A percentile compares a stretch with the other conserved stretches of the same genome.
These are phyloP conservation scores for Coemansia sp. DNA, from an alignment of 192 early-diverging fungal species.

Conservation along the genomic window DNA sequence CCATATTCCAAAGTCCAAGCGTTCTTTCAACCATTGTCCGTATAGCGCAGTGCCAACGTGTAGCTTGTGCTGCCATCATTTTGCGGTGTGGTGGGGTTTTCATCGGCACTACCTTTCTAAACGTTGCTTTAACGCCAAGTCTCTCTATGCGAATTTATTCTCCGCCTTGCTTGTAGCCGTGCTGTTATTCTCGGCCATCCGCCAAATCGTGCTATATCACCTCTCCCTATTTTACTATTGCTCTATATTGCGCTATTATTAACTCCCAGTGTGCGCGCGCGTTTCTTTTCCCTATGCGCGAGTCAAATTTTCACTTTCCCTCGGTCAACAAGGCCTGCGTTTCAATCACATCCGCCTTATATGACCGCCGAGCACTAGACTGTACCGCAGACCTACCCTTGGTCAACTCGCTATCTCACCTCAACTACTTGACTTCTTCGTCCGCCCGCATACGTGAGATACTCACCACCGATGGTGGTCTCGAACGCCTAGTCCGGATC, in stretches of 20 bases:
- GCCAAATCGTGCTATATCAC: background rate
- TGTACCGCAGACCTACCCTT: slow-evolving; percentile 84
- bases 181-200: background rate
- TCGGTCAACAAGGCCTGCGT: slow-evolving; percentile 75
- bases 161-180: background rate
- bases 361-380: slow-evolving; percentile 95
- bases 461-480: slow-evolving; percentile 81
- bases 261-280: background rate
- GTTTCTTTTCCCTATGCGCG: slow-evolving; percentile 59
- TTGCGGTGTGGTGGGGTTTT: too few relatives aligned
- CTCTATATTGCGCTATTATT: slow-evolving; percentile 18
- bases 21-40: too few relatives aligned
- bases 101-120: slow-evolving; percentile 5
- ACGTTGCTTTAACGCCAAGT: slow-evolving; percentile 2
- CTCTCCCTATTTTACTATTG: slow-evolving; percentile 6
- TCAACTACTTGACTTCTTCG: slow-evolving; percentile 81
- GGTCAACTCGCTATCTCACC: slow-evolving; percentile 83
- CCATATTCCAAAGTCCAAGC: too few relatives aligned
- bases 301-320: slow-evolving; percentile 80
- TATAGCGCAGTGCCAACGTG: too few relatives aligned
- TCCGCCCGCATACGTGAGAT: slow-evolving; percentile 78
- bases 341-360: slow-evolving; percentile 74
- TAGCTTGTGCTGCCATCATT: too few relatives aligned
- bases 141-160: slow-evolving; percentile 5
- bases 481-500: slow-evolving; percentile 83